A percentile compares a stretch with the other conserved stretches of the same genome.
Conservation (phyloP, 106 monocot species). For the Apostasia shenzhenica region DNA sequence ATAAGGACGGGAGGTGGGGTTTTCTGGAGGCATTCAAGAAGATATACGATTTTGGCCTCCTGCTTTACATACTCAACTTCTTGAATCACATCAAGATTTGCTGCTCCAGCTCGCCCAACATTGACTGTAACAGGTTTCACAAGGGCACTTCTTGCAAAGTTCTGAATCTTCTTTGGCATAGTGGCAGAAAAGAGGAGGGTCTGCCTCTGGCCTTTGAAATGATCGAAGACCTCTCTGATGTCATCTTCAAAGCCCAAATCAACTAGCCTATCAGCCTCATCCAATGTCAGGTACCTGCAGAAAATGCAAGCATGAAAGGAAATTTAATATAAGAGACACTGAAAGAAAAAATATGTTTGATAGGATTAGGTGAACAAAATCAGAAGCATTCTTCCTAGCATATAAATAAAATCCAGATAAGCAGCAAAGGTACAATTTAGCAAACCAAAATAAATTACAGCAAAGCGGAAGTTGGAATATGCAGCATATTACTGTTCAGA, state of each 20-base stretch:
- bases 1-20: constrained; percentile 93
- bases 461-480: no score
- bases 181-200: constrained; percentile 95
- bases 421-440: no score
- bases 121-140: constrained; percentile 93
- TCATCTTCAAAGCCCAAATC: constrained; percentile 96
- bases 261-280: constrained; percentile 93
- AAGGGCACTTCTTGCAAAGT: constrained; percentile 72
- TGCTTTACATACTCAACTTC: constrained; percentile 98
- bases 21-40: constrained; percentile 96
- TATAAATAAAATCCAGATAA: not conserved
- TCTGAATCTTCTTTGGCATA: constrained; percentile 99
- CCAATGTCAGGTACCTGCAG: constrained; percentile 85
- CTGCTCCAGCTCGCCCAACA: constrained; percentile 95
- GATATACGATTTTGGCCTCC: constrained; percentile 94
- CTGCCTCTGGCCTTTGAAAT: constrained; percentile 92
- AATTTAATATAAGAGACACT: no score
- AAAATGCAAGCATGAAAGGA: not conserved
- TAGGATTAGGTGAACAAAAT: no score
- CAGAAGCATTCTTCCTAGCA: not conserved
- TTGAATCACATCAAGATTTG: constrained; percentile 96
- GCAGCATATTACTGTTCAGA: no score
- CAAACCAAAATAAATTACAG: no score
- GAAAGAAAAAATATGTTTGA: no score
- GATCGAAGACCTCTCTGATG: constrained; percentile 91